Evolutionary conservation across 768 basidiomycete genomes (phyloP), one percentile per base, ranked within the genome.

Genomic region (Termitomyces sp.): DNA sequence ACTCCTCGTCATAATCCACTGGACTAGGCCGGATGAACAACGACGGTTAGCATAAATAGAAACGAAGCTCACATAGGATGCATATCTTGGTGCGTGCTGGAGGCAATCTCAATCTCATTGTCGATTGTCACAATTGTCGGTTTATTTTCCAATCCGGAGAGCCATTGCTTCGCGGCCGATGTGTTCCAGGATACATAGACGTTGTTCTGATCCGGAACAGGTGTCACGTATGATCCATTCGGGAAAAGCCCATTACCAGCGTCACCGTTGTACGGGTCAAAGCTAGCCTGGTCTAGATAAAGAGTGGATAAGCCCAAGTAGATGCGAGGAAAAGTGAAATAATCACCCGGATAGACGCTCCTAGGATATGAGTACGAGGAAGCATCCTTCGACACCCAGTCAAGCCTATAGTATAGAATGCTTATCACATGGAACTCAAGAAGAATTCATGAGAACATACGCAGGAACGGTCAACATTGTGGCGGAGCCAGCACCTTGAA

Each of bases 51-150:
- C 50, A 22, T n/a, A 49, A 53, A 36, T 24, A 53, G 24, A 10
- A 5, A 20, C 22, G 54, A 7, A 18, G 63, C 73, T 39, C 66
- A 79, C 78, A 59, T 61, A 2, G 82, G 81, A 63, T 83, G 82
- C 80, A 83, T 83, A 60, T 83, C 82, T 65, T 80, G 78, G 63
- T 83, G 82, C 18, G 82, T 83, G 59, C 64, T 78, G 51, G 69
- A 69, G 14, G 82, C 79, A 53, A 83, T 83, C 64, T 83, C 82
- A 16, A 83, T 83, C 66, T 83, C 82, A 64, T 83, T 83, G 64
- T 83, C 82, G 55, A 83, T 72, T 5, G 79, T 70, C 14, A 82
- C 74, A 45, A 82, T 69, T 4, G 67, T 70, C 1, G 82, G 82
- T 64, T 81, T 82, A 71, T 82, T 76, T 44, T 64, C 65, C 39